Evolutionary conservation across 441 rosid species (phyloP), one percentile per base, ranked within the genome.

Genomic region (Metrosideros polymorpha): DNA sequence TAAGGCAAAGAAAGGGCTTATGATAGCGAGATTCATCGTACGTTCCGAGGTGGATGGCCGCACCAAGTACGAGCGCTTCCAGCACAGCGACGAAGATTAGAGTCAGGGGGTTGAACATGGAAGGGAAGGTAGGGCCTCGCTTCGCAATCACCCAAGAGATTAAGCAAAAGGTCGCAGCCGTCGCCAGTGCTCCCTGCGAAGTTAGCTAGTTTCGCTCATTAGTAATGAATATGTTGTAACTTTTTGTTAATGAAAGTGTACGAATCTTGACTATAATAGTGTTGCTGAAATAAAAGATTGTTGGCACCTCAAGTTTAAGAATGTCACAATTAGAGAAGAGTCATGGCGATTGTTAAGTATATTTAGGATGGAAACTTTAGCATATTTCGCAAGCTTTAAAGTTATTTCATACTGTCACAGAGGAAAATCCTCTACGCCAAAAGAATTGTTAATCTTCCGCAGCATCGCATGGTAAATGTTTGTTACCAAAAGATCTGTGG

Each of bases 81-180:
- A 88, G 87, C 18, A 92, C 18, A 29, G 91, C 86, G 24, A 91
- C 91, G 61, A 92, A 92, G 25, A 92, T 87, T 8, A 93, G 87
- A 7, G 92, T 55, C 75, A 93, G 56, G 0, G 93, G 95, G 32
- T 91, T 92, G 88, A 93, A 92, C 94, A 92, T 92, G 2, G 95
- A 52, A 9, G 94, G 93, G 82, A 90, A 93, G 51, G 91, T 89
- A 6, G 93, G 95, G 29, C 94, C 95, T 85, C 87, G 88, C 29
- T 56, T 90, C 27, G 89, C 61, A 32, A 93, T 86, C 24, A 85
- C 90, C 91, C 91, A 90, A 1, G 88, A 32, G 39, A 92, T 57
- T 29, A 93, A 71, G 86, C 91, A 90, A 24, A 91, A 92, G 24
- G 90, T 89, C 30, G 91, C 89, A 1, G 94, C 93, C 1, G 94